Base-by-base conservation (phyloP, 495 filamentous ascomycete genomes). In the Penicillium parvum region DNA sequence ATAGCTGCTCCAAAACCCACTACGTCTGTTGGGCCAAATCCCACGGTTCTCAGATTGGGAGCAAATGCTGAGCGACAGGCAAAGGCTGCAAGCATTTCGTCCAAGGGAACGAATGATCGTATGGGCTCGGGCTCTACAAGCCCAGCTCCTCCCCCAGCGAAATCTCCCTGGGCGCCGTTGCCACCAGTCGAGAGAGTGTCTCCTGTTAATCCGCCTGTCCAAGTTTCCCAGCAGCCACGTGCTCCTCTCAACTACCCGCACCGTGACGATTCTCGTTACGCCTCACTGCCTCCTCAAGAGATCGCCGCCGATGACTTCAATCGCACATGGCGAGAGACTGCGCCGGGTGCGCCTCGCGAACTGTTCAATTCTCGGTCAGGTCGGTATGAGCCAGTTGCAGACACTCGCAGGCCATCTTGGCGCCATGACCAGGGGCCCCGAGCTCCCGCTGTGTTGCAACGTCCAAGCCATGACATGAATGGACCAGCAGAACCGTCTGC, bases 221-320 rank as follows among this genome's bases (percentile, higher is more conserved):
- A 65, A 16, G 23, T 45, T 18, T 53, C 61, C 7, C 46, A 51
- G 25, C 57, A 47, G 26, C 41, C 47, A 30, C 68, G 59, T 22
- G 27, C 40, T 26, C 61, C 57, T 39, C 32, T 42, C 25, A 64
- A 55, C 37, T 68, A 74, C 19, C 47, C 55, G 17, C 61, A 60
- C 26, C 47, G 43, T n/a, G 57, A 53, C 10, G 70, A 73, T 14
- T 48, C 38, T 23, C 38, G 44, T 3, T 45, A 50, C 38, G 55
- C 40, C n/a, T 37, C 71, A 66, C 42, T 66, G 52, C 69, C 71
- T 27, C 74, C 83, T 3, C 86, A 87, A 57, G 90, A 97, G 61
- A 92, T 96, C 52, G 88, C 88, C 7, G 88, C 91, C 4, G 92
- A 97, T 60, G 89, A 95, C 50, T 97, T 96, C 58, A 94, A 86